Conservation (phyloP, 768 basidiomycete genomes). For the Hortiboletus flavorubellus region DNA sequence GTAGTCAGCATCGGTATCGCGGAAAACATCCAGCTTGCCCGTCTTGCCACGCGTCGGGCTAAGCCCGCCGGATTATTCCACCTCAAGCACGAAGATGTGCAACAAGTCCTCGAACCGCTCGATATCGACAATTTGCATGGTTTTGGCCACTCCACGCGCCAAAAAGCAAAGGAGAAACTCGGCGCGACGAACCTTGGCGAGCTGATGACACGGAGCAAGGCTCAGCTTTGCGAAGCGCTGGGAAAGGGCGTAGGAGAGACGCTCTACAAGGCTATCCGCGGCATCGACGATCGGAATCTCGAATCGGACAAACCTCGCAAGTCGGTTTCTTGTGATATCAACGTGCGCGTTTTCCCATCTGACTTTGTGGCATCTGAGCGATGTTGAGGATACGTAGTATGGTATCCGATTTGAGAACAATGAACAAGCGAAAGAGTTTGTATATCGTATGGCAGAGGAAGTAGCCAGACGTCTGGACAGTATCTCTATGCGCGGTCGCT, state of each 20-base stretch:
- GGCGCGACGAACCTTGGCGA: conserved; percentile 70
- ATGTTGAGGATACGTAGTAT: conserved; percentile 52
- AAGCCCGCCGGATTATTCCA: conserved; percentile 90
- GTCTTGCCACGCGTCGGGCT: conserved; percentile 85
- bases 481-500: conserved; percentile 65
- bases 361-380: background rate
- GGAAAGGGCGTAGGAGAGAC: conserved; percentile 84
- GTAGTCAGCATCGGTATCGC: conserved; percentile 90
- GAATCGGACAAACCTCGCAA: conserved; percentile 85
- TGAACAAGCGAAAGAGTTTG: conserved; percentile 76
- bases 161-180: conserved; percentile 80
- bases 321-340: conserved; percentile 93
- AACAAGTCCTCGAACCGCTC: conserved; percentile 58
- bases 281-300: conserved; percentile 75
- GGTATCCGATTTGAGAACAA: conserved; percentile 89
- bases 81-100: conserved; percentile 52
- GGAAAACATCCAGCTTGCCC: conserved; percentile 88
- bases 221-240: conserved; percentile 61
- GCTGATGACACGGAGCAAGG: conserved; percentile 59
- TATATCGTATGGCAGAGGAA: conserved; percentile 74
- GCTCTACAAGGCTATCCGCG: conserved; percentile 78
- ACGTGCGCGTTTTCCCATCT: conserved; percentile 50
- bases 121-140: conserved; percentile 83
- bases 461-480: conserved; percentile 69
- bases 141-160: conserved; percentile 71